Evolutionary conservation across 1,284 basidiomycete genomes (phyloP).

Genomic region (Blastosporella zonata): DNA sequence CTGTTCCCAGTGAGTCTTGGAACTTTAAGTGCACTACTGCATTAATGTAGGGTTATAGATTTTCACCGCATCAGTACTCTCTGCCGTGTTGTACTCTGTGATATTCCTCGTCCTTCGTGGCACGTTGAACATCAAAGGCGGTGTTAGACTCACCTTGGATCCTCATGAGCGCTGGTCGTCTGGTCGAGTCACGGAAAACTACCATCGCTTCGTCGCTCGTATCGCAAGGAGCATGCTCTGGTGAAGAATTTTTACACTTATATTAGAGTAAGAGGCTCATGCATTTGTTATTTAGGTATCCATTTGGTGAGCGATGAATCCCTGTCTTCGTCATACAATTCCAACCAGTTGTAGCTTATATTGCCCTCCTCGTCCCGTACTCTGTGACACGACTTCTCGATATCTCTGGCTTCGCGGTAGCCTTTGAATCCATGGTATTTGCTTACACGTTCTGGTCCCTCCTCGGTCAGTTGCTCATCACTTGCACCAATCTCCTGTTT

Average conservation of each 20-base stretch:
- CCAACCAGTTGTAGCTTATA: conserved; percentile 43
- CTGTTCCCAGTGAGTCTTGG: conserved; percentile 52
- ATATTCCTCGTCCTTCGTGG: conserved; percentile 21
- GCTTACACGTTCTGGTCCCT: conserved; percentile 50
- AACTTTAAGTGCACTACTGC: conserved; percentile 4
- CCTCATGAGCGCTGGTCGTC: conserved; percentile 44
- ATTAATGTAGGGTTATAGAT: conserved; percentile 37
- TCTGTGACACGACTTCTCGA: conserved; percentile 49
- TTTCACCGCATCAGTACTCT: conserved; percentile 51
- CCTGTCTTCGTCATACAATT: conserved; percentile 5
- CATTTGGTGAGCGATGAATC: conserved; percentile 44
- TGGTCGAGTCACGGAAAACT: conserved; percentile 40
- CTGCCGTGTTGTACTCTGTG: conserved; percentile 28
- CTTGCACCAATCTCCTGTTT: conserved; percentile 2
- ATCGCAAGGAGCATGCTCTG: conserved; percentile 67
- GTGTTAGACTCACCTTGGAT: conserved; percentile 46
- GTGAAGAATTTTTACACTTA: conserved; percentile 35
- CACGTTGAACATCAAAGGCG: conserved; percentile 32
- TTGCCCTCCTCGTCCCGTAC: conserved; percentile 58
- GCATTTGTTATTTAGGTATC: conserved; percentile 43
- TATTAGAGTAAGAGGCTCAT: conserved; percentile 5
- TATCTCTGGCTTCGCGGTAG: conserved; percentile 44
- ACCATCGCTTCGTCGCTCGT: conserved; percentile 55
- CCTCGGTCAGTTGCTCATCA: conserved; percentile 43
- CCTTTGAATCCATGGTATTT: conserved; percentile 45